A percentile compares a stretch with the other conserved stretches of the same genome.
Evolutionary conservation across 2,329 filamentous ascomycete genomes (phyloP).

Genomic region (Dactylellina drechsleri): DNA sequence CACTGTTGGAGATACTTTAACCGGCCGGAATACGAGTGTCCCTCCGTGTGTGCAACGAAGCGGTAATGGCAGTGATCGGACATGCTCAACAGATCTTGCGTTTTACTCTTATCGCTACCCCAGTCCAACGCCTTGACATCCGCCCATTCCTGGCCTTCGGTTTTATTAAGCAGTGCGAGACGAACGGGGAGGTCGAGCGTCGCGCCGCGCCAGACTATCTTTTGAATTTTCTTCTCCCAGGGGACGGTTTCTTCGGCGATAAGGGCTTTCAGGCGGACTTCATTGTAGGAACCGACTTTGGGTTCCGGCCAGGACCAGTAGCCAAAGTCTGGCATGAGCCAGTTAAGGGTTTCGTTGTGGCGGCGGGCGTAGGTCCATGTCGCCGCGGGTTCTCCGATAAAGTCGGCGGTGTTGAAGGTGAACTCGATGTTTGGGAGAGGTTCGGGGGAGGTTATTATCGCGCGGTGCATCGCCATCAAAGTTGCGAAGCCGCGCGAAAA

Average conservation of each 20-base stretch:
- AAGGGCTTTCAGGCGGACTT: conserved; percentile 56
- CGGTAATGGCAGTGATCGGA: conserved; percentile 69
- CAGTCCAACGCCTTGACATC: conserved; percentile 62
- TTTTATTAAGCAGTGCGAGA: conserved; percentile 59
- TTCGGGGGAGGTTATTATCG: conserved; percentile 66
- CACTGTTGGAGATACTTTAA: conserved; percentile 68
- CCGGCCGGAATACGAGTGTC: conserved; percentile 67
- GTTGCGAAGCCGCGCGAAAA: conserved; percentile 62
- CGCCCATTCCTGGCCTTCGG: conserved; percentile 60
- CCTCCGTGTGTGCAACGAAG: conserved; percentile 68
- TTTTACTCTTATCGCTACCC: conserved; percentile 62
- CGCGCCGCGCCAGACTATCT: conserved; percentile 59
- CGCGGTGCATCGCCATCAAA: conserved; percentile 68
- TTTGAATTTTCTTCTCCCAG: conserved; percentile 54
- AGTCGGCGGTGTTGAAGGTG: conserved; percentile 67
- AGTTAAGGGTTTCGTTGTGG: conserved; percentile 61
- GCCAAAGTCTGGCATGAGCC: conserved; percentile 69
- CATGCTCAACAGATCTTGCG: conserved; percentile 64
- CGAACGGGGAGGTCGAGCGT: conserved; percentile 59
- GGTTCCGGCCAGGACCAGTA: conserved; percentile 68
- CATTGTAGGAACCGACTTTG: conserved; percentile 63
- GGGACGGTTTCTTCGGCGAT: conserved; percentile 52
- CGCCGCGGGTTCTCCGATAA: conserved; percentile 64
- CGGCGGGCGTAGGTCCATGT: conserved; percentile 64
- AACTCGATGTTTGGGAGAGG: conserved; percentile 67